Percentiles rank a stretch among this genome's conserved stretches.
Conservation (phyloP, 345 rosid species). For the Lepidium didymum region DNA sequence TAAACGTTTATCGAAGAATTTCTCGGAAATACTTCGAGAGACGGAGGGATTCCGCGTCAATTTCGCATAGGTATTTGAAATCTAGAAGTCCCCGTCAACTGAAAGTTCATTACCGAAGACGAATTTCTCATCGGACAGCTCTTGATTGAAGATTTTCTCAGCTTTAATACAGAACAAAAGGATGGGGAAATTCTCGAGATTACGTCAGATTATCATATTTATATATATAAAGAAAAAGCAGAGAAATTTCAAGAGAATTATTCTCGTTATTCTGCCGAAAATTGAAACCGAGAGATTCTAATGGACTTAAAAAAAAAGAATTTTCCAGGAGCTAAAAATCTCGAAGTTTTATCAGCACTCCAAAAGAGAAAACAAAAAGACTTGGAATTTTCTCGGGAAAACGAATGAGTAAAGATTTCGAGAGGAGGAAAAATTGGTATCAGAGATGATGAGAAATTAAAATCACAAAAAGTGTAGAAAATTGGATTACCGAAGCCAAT, state of each 20-base stretch:
- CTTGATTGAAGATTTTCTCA: background rate
- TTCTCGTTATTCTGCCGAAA: background rate
- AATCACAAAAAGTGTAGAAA: background rate
- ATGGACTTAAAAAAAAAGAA: background rate
- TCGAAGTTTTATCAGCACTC: background rate
- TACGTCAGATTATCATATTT: background rate
- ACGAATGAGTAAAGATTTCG: background rate
- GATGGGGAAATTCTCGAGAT: background rate
- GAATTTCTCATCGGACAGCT: background rate
- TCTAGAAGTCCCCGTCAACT: constrained; percentile 2
- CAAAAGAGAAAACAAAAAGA: too few relatives aligned
- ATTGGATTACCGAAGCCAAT: background rate
- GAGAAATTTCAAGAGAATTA: background rate
- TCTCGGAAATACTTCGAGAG: background rate
- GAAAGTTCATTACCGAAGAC: background rate
- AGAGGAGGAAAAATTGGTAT: background rate
- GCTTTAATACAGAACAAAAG: background rate
- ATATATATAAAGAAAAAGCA: background rate
- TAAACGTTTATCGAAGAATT: background rate
- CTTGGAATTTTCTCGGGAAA: constrained; percentile 3
- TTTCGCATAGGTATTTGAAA: background rate
- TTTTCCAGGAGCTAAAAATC: background rate
- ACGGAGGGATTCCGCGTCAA: background rate
- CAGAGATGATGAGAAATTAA: background rate
- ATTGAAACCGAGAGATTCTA: constrained; percentile 18